A percentile compares a stretch with the other conserved stretches of the same genome.
Conservation (phyloP, 306 rosid genomes). For the Cicer bijugum region DNA sequence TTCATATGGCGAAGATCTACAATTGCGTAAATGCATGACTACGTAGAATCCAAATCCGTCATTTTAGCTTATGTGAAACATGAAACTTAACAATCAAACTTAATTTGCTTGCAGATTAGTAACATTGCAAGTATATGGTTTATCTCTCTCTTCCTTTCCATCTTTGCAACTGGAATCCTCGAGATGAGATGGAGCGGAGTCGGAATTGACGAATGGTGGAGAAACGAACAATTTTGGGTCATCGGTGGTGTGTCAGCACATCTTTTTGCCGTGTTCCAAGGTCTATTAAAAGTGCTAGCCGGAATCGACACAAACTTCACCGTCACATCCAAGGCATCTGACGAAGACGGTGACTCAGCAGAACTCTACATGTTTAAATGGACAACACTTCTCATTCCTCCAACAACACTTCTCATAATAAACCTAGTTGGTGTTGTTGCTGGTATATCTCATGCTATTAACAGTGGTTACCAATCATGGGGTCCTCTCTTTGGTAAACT, state of each 20-base stretch:
- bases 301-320: conserved; percentile 98
- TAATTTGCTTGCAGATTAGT: conserved; percentile 72
- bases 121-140: conserved; percentile 98
- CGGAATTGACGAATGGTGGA: conserved; percentile 98
- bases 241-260: conserved; percentile 95
- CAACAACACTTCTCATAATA: conserved; percentile 86
- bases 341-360: conserved; percentile 84
- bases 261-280: conserved; percentile 92
- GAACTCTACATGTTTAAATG: conserved; percentile 96
- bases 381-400: conserved; percentile 96
- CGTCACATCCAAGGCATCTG: conserved; percentile 95
- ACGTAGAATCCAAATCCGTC: neutral
- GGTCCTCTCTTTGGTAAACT: conserved; percentile 97
- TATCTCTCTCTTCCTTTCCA: conserved; percentile 90
- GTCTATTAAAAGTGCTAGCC: conserved; percentile 91
- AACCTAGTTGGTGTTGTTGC: conserved; percentile 96
- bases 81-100: neutral
- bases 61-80: neutral
- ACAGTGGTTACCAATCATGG: conserved; percentile 99
- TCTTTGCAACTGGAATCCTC: conserved; percentile 93
- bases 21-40: neutral
- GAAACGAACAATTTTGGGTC: conserved; percentile 98
- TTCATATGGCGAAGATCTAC: neutral
- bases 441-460: conserved; percentile 86
- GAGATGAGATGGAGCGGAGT: conserved; percentile 99